phyloP scores from a whole-genome alignment of 2,329 filamentous ascomycete genomes.

The Claviceps sp. region DNA sequence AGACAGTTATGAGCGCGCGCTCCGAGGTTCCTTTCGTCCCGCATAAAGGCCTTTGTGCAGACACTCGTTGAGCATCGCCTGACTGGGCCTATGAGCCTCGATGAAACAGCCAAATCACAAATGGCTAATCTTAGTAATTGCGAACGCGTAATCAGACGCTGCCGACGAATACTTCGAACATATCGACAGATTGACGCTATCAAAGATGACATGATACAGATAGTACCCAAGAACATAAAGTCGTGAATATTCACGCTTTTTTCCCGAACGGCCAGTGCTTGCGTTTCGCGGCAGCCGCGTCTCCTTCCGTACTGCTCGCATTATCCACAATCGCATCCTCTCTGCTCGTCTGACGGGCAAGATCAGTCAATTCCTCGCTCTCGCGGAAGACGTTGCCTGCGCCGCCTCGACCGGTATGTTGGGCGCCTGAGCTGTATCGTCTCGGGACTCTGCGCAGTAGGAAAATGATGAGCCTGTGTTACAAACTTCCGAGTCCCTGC shows the following conservation, averaged over 20 bases:
- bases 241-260: constrained; percentile 22
- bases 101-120: too few species aligned
- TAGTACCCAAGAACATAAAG: not conserved
- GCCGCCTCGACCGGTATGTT: constrained; percentile 61
- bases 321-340: constrained; percentile 22
- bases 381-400: constrained; percentile 55
- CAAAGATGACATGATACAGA: not conserved
- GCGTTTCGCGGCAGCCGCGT: constrained; percentile 25
- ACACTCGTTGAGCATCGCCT: too few species aligned
- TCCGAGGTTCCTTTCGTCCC: too few species aligned
- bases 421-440: constrained; percentile 42
- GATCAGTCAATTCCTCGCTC: constrained; percentile 25
- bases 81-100: too few species aligned
- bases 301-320: constrained; percentile 8
- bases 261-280: constrained; percentile 37
- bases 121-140: too few species aligned
- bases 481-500: too few species aligned
- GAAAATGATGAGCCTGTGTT: not conserved
- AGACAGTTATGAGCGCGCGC: too few species aligned
- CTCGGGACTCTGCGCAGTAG: constrained; percentile 32
- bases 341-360: constrained; percentile 15
- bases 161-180: too few species aligned
- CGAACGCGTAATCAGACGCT: too few species aligned
- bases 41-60: too few species aligned
- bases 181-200: not conserved